phyloP scores from a whole-genome alignment of 192 early-diverging fungal species.

The Pilaira anomala region DNA sequence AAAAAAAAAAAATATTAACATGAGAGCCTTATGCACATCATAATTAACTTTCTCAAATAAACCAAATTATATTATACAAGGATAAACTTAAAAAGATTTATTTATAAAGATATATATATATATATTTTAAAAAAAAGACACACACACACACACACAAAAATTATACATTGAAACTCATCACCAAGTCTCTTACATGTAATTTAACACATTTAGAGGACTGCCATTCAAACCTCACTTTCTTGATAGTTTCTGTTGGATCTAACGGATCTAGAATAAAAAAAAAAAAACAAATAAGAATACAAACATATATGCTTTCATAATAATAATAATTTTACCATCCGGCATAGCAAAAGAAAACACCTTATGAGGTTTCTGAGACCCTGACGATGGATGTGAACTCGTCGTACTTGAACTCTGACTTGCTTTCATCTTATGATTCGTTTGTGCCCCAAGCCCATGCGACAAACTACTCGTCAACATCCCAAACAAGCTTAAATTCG shows the following conservation, averaged over 20 bases:
- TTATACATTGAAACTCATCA: constrained; percentile 62
- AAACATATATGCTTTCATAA: constrained; percentile 17
- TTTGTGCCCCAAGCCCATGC: constrained; percentile 12
- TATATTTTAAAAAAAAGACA: neutral
- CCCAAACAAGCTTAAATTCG: constrained; percentile 66
- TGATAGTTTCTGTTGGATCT: constrained; percentile 32
- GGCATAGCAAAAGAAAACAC: constrained; percentile 39
- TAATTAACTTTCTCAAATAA: too few species aligned
- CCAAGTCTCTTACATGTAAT: constrained; percentile 44
- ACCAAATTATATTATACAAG: too few species aligned
- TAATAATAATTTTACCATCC: constrained; percentile 32
- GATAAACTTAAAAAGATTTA: too few species aligned
- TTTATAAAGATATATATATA: too few species aligned
- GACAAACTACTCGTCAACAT: constrained; percentile 49
- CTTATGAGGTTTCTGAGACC: constrained; percentile 44
- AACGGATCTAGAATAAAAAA: constrained; percentile 1
- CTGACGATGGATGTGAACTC: constrained; percentile 21
- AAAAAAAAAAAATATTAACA: too few species aligned
- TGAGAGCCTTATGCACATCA: too few species aligned
- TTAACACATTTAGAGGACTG: constrained; percentile 45
- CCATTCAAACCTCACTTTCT: constrained; percentile 50
- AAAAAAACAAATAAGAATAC: neutral
- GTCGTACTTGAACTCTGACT: neutral
- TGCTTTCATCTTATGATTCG: too few species aligned
- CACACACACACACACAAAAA: neutral